Evolutionary conservation across 495 filamentous ascomycete genomes (phyloP), one percentile per base, ranked within the genome.

Genomic region (Neurospora sp.): DNA sequence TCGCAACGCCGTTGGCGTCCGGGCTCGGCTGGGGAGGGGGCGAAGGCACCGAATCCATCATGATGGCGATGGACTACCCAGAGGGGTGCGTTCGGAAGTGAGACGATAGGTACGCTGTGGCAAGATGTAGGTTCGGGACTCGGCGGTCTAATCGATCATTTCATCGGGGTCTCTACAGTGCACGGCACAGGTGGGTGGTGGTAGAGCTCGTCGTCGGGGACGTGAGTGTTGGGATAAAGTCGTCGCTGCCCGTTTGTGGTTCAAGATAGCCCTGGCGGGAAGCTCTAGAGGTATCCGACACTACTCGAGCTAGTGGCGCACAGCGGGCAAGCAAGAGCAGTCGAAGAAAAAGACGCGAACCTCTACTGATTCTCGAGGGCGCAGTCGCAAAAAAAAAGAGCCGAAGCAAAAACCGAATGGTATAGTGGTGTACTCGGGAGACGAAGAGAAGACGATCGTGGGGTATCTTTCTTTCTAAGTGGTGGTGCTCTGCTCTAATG

Each of bases 21-120:
- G 82, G 78, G 73, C 78, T 81, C 62, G 84, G 54, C 28, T 66
- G 78, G 74, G 82, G 79, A 77, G 79, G 78, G 72, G 84, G 76
- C 72, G 85, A 77, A 71, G 79, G 82, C 77, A 82, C 81, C 72
- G 80, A 79, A 77, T 88, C 86, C 85, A 87, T 87, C 72, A 76
- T 79, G 79, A 69, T 59, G 24, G 38, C 62, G 39, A 37, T 71
- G 39, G 19, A 37, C 19, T 69, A 34, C 28, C 7, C 28, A 43
- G 69, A 39, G 59, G 34, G 70, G 69, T 31, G 43, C 28, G 54
- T 62, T 28, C 48, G 48, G 24, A 62, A 28, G 54, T 34, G 48
- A 59, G 48, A 62, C 48, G 48, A 28, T 59, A 13, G 48, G 24
- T 59, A 59, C 28, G 19, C 6, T 66, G 34, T 31, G 54, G 31